Percentiles rank a stretch among this genome's conserved stretches.
phyloP scores from a whole-genome alignment of 75 land plant genomes.

The Chamaecyparis obtusa region DNA sequence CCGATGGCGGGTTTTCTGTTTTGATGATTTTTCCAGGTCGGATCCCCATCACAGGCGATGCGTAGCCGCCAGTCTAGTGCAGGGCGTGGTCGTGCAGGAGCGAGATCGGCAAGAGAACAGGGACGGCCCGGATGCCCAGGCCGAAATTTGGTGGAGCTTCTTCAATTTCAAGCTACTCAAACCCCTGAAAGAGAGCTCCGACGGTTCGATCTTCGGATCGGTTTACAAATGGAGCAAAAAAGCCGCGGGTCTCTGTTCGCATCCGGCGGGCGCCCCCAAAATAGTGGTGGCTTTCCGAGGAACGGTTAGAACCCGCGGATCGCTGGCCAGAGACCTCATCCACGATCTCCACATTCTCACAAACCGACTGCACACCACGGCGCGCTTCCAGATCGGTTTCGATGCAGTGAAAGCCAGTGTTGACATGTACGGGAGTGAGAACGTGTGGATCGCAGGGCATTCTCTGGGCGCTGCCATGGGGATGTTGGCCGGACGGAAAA shows the following conservation, averaged over 20 bases:
- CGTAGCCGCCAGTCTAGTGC: conserved; percentile 58
- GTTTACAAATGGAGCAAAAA: conserved; percentile 39
- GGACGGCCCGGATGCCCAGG: conserved; percentile 32
- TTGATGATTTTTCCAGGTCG: conserved; percentile 23
- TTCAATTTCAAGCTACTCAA: conserved; percentile 43
- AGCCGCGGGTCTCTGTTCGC: background rate
- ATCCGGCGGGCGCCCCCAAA: conserved; percentile 13
- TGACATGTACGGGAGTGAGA: conserved; percentile 18
- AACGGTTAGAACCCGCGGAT: conserved; percentile 32
- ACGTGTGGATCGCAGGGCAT: conserved; percentile 65
- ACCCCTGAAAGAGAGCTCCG: conserved; percentile 44
- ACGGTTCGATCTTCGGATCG: conserved; percentile 55
- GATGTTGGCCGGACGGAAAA: conserved; percentile 40
- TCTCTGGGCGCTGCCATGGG: conserved; percentile 69
- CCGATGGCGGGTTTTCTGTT: background rate
- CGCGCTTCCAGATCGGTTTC: conserved; percentile 47
- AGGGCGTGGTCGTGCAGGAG: conserved; percentile 54
- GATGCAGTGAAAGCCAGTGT: conserved; percentile 33
- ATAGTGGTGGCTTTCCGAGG: conserved; percentile 67
- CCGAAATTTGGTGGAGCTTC: conserved; percentile 72
- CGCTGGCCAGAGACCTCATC: conserved; percentile 32
- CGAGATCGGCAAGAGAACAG: conserved; percentile 57
- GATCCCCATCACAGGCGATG: conserved; percentile 46
- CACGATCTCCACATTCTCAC: conserved; percentile 34
- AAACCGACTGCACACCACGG: conserved; percentile 41